Evolutionary conservation across 352 stramenopile species (phyloP).

Genomic region (Pythium inflatum): DNA sequence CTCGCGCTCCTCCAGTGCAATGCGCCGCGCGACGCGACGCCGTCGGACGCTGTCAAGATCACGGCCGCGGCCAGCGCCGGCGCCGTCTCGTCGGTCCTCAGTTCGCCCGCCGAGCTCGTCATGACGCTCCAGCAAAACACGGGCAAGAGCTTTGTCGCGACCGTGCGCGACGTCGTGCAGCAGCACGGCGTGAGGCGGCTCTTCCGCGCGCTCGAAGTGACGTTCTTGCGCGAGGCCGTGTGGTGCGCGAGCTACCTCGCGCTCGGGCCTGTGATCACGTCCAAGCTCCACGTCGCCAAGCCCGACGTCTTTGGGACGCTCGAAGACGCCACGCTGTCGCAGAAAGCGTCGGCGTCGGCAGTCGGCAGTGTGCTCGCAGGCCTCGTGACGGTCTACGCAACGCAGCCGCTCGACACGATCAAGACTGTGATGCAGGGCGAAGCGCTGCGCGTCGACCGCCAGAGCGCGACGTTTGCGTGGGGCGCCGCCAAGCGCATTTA

Average conservation of each 20-base stretch:
- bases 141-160: conserved; percentile 65
- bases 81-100: conserved; percentile 63
- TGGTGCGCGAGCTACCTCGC: conserved; percentile 84
- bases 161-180: conserved; percentile 57
- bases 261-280: conserved; percentile 71
- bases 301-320: conserved; percentile 58
- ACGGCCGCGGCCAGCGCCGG: conserved; percentile 65
- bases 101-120: conserved; percentile 75
- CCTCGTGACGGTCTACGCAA: conserved; percentile 73
- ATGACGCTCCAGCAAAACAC: conserved; percentile 90
- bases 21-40: conserved; percentile 1
- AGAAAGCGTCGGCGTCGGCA: conserved; percentile 64
- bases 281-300: conserved; percentile 55
- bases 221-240: conserved; percentile 62
- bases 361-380: conserved; percentile 73
- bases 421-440: conserved; percentile 89
- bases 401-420: conserved; percentile 82
- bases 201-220: conserved; percentile 63
- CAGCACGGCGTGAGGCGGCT: conserved; percentile 55
- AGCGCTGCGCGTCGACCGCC: conserved; percentile 46
- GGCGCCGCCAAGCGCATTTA: conserved; percentile 54
- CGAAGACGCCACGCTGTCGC: conserved; percentile 57
- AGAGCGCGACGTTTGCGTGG: conserved; percentile 45
- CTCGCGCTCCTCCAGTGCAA: conserved; percentile 49
- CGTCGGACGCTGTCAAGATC: conserved; percentile 63